Base-by-base conservation (phyloP, 371 early-diverging fungal species). In the Mucor irregularis region DNA sequence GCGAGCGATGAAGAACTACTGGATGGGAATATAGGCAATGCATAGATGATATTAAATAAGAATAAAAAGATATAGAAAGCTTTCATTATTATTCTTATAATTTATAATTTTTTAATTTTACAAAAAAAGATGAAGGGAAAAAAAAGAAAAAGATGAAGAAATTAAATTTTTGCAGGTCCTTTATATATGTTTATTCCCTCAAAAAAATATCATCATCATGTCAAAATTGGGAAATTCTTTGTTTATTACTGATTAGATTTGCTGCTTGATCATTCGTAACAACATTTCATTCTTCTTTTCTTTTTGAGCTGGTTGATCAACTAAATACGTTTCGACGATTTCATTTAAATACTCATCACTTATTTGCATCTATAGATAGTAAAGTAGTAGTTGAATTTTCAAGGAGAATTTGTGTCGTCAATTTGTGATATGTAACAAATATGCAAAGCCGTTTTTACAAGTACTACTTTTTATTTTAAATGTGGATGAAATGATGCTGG, bases 351-450 rank as follows among this genome's bases (percentile, higher is more conserved):
- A 83, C 14, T 78, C 82, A 53, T 80, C 69, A 19, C 71, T 62
- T 51, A 85, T 80, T 66, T 70, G 73, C 86, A 85, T 85, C 86
- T 85, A 61, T 8, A 16, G 21, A n/a, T n/a, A n/a, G n/a, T n/a
- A n/a, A n/a, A n/a, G n/a, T n/a, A n/a, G n/a, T n/a, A n/a, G n/a
- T n/a, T n/a, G n/a, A 46, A 42, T 34, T 34, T 34, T 34, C 24
- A 42, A 25, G 42, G 25, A 25, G 24, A 42, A 42, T 42, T 42
- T 42, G 24, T 42, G 55, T 55, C 55, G 55, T 55, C 55, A 55
- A 55, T 47, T 22, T 19, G 24, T 9, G 13, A n/a, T n/a, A n/a
- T n/a, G n/a, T n/a, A n/a, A n/a, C n/a, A n/a, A n/a, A n/a, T n/a
- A n/a, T n/a, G n/a, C n/a, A n/a, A n/a, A n/a, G n/a, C n/a, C n/a